Conservation (phyloP, 2,329 filamentous ascomycete species). For the Cladosporium colombiae region DNA sequence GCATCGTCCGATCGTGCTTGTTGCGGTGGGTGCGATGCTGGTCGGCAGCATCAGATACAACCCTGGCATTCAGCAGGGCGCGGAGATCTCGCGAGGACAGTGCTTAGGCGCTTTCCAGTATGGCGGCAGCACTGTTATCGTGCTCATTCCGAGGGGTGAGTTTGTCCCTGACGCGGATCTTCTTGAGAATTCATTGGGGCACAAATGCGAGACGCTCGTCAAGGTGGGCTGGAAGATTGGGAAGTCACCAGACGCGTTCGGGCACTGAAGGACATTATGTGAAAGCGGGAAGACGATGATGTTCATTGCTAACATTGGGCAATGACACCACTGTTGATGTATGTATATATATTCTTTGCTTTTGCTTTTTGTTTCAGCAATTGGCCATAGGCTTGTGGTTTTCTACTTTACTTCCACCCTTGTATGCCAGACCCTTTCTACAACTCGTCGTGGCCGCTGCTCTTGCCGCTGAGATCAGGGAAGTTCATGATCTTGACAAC, state of each 20-base stretch:
- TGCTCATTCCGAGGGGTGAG: constrained; percentile 41
- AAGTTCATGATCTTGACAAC: constrained; percentile 97
- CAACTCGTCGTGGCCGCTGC: constrained; percentile 51
- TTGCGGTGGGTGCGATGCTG: constrained; percentile 49
- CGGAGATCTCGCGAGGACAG: constrained; percentile 40
- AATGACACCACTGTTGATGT: background rate
- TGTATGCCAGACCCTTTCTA: constrained; percentile 29
- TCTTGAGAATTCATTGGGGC: constrained; percentile 40
- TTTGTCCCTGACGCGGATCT: constrained; percentile 43
- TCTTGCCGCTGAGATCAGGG: constrained; percentile 62
- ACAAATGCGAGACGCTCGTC: constrained; percentile 43
- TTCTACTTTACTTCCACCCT: background rate
- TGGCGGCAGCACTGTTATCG: constrained; percentile 47
- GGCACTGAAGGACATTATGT: background rate
- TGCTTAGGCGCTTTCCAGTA: constrained; percentile 46
- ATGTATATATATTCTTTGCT: background rate
- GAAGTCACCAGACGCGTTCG: background rate
- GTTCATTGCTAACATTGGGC: background rate
- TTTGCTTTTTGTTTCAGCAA: background rate
- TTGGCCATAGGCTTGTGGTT: background rate
- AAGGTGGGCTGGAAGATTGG: constrained; percentile 42
- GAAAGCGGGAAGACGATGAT: background rate
- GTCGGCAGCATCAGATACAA: constrained; percentile 47
- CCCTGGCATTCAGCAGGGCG: constrained; percentile 38
- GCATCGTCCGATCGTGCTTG: constrained; percentile 37